Percentiles rank a stretch among this genome's conserved stretches.
Conservation (phyloP, 495 filamentous ascomycete species). For the Aeminium ludgeri region DNA sequence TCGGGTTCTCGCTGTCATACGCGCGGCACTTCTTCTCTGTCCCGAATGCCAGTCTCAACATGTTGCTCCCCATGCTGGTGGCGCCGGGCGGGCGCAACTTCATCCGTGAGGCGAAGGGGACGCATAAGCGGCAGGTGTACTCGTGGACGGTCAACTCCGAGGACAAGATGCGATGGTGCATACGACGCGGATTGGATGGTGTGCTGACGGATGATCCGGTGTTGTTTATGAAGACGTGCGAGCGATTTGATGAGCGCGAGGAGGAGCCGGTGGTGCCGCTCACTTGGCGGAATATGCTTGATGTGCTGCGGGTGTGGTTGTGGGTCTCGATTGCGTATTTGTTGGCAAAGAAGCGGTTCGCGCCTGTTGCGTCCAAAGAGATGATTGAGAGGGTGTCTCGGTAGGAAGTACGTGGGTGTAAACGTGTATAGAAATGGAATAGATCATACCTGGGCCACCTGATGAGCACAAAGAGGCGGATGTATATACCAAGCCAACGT, state of each 20-base stretch:
- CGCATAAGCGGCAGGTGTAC: constrained; percentile 39
- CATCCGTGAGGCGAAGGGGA: constrained; percentile 37
- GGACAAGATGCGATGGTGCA: constrained; percentile 56
- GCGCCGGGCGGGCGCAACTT: constrained; percentile 47
- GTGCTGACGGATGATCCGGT: constrained; percentile 42
- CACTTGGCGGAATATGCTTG: constrained; percentile 9
- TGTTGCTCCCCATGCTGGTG: constrained; percentile 47
- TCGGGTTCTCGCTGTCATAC: constrained; percentile 52
- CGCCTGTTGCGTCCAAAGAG: constrained; percentile 7
- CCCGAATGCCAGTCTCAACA: constrained; percentile 54
- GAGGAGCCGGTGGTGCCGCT: constrained; percentile 3
- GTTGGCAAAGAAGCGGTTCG: constrained; percentile 14
- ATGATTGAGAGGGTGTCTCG: constrained; percentile 11
- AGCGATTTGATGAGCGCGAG: constrained; percentile 15
- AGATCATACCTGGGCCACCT: no score
- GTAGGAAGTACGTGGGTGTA: no score
- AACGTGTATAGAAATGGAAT: no score
- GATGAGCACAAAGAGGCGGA: no score
- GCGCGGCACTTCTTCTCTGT: constrained; percentile 49
- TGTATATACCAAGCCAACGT: no score
- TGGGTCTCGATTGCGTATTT: constrained; percentile 13
- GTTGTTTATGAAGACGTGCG: constrained; percentile 31
- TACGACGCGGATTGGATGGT: constrained; percentile 35
- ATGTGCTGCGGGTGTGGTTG: constrained; percentile 16
- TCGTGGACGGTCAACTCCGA: constrained; percentile 77